These are phyloP conservation scores for Alternaria metachromatica DNA, from an alignment of 2,329 filamentous ascomycete genomes.

Conservation along the genomic window DNA sequence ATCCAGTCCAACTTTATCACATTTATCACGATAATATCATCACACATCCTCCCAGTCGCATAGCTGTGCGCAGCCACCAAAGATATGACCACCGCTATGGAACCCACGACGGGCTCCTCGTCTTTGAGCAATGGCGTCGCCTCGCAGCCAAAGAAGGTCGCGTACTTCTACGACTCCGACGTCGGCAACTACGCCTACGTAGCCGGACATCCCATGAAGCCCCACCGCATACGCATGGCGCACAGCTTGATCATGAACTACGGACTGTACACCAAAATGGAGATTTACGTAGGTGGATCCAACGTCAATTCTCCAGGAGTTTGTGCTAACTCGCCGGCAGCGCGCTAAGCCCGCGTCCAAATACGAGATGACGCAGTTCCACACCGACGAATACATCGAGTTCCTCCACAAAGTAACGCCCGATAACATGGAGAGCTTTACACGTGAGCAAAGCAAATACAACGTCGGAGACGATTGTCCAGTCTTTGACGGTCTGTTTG, in stretches of 20 bases:
- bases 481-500: conserved; percentile 73
- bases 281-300: conserved; percentile 65
- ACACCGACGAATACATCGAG: conserved; percentile 75
- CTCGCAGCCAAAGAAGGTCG: conserved; percentile 73
- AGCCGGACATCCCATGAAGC: conserved; percentile 71
- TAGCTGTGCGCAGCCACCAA: conserved; percentile 22
- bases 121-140: conserved; percentile 33
- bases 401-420: conserved; percentile 88
- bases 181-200: conserved; percentile 99
- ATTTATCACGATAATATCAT: not conserved
- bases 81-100: conserved; percentile 21
- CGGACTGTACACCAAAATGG: conserved; percentile 75
- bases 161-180: conserved; percentile 98
- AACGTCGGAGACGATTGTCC: conserved; percentile 70
- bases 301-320: conserved; percentile 3
- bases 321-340: conserved; percentile 30
- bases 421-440: conserved; percentile 96
- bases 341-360: conserved; percentile 62
- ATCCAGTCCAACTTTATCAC: not conserved
- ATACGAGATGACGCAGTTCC: conserved; percentile 76
- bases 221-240: conserved; percentile 71
- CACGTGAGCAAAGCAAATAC: conserved; percentile 84
- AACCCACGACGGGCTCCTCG: conserved; percentile 13
- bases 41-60: conserved; percentile 6
- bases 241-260: conserved; percentile 74